Evolutionary conservation across 2,329 filamentous ascomycete species (phyloP).

Genomic region (Esteya vermicola): DNA sequence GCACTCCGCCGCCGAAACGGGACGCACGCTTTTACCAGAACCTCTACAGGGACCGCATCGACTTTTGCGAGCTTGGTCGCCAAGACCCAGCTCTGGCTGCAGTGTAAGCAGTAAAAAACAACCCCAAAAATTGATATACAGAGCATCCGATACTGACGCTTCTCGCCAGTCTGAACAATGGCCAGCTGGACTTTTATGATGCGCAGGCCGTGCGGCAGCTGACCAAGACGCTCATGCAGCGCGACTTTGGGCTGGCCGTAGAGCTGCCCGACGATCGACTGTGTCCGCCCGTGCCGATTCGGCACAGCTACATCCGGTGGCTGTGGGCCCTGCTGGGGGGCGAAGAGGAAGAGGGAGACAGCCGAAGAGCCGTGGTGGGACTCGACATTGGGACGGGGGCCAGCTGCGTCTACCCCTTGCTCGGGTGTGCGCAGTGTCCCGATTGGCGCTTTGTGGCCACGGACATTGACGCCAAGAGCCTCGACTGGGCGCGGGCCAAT

Average conservation of each 20-base stretch:
- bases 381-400: slow-evolving; percentile 85
- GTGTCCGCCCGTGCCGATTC: slow-evolving; percentile 67
- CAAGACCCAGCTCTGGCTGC: slow-evolving; percentile 26
- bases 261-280: slow-evolving; percentile 64
- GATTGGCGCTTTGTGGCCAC: slow-evolving; percentile 61
- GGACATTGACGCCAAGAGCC: slow-evolving; percentile 62
- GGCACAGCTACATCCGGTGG: slow-evolving; percentile 87
- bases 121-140: too few species aligned
- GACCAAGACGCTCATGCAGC: slow-evolving; percentile 61
- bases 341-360: background rate
- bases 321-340: slow-evolving; percentile 58
- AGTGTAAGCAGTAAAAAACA: slow-evolving; percentile 25
- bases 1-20: background rate
- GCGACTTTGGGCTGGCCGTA: slow-evolving; percentile 60
- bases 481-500: slow-evolving; percentile 53
- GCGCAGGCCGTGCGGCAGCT: slow-evolving; percentile 64
- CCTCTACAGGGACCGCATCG: slow-evolving; percentile 25
- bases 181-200: slow-evolving; percentile 66
- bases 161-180: slow-evolving; percentile 22
- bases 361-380: slow-evolving; percentile 30
- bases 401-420: slow-evolving; percentile 78
- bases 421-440: slow-evolving; percentile 55
- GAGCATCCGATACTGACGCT: too few species aligned
- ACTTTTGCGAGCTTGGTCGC: slow-evolving; percentile 28
- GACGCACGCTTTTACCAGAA: slow-evolving; percentile 19